Base-by-base conservation (phyloP, 129 eudicot species). In the Pittosporum tobira region DNA sequence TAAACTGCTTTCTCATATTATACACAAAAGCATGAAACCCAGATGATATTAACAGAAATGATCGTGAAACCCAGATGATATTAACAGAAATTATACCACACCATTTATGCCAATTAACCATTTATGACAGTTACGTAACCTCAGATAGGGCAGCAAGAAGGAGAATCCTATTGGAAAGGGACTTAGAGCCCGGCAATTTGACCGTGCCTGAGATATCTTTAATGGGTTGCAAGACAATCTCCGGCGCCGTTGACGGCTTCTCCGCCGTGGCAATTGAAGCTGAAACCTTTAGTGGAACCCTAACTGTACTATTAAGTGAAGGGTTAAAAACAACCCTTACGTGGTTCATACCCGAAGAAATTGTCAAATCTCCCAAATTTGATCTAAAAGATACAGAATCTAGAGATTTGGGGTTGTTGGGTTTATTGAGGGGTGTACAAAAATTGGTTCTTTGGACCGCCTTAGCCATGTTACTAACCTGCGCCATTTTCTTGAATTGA, bases 161-260 rank as follows among this genome's bases (percentile, higher is more conserved):
- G 24, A 91, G 84, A 61, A 86, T 83, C 62, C 95, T 84, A 79
- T 91, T 91, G 29, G 95, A 86, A 5, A 91, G 76, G 21, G 98
- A 86, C 55, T 91, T 91, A 29, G 90, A 91, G 48, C 94, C 98
- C 11, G 95, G 95, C 79, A 91, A 81, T 66, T 76, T 63, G 57
- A 86, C 94, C 1, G 80, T 80, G 6, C 94, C 98, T 3, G 94
- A 91, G 58, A 91, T 91, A 48, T 91, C 94, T 65, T 78, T 86
- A 42, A 91, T 91, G 78, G 98, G 95, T 52, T 83, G 83, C 81
- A 91, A 73, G 71, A 83, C 95, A 61, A 91, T 91, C 78, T 88
- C 98, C 20, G 97, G 88, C 29, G 71, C 66, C 26, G 75, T 66
- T 9, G 95, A 83, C 11, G 88, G 73, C 89, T 90, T 86, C 68